These are phyloP conservation scores for Toxoplasma gondii DNA, from an alignment of 169 alveolate species.

Conservation along the genomic window DNA sequence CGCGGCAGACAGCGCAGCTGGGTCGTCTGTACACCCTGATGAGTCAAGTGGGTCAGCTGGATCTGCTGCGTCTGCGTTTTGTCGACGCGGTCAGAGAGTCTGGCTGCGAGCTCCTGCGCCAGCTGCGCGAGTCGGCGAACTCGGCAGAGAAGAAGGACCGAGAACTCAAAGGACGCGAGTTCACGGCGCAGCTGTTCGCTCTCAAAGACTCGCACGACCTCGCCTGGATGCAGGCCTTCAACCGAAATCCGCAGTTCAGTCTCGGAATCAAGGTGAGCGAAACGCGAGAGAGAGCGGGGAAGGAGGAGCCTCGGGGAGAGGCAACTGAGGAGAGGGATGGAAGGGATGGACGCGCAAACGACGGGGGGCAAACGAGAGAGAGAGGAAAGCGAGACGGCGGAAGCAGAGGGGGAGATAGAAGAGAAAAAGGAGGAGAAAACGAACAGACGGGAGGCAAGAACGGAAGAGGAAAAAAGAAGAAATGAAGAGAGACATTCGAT, in stretches of 20 bases:
- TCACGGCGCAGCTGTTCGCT: not conserved
- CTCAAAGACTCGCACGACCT: conserved; percentile 17
- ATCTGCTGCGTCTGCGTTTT: not conserved
- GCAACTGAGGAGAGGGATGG: too few species aligned
- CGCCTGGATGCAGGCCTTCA: conserved; percentile 19
- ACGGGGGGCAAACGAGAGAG: too few species aligned
- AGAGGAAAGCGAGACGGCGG: too few species aligned
- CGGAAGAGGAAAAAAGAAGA: too few species aligned
- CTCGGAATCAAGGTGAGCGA: conserved; percentile 35
- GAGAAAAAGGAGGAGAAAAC: too few species aligned
- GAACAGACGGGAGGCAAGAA: too few species aligned
- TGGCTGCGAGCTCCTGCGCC: not conserved
- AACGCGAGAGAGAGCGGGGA: not conserved
- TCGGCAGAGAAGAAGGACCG: not conserved
- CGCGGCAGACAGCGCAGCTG: not conserved
- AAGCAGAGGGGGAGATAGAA: too few species aligned
- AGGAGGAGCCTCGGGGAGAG: too few species aligned
- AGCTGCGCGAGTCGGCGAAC: not conserved
- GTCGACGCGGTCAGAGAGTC: not conserved
- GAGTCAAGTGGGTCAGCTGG: not conserved
- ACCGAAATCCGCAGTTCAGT: not conserved
- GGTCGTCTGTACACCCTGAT: not conserved
- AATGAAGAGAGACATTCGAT: too few species aligned
- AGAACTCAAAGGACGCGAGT: not conserved
- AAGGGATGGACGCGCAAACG: too few species aligned